Evolutionary conservation across 176 grass and related monocot genomes (phyloP), one percentile per base, ranked within the genome.

Genomic region (Pontederia paniculata): DNA sequence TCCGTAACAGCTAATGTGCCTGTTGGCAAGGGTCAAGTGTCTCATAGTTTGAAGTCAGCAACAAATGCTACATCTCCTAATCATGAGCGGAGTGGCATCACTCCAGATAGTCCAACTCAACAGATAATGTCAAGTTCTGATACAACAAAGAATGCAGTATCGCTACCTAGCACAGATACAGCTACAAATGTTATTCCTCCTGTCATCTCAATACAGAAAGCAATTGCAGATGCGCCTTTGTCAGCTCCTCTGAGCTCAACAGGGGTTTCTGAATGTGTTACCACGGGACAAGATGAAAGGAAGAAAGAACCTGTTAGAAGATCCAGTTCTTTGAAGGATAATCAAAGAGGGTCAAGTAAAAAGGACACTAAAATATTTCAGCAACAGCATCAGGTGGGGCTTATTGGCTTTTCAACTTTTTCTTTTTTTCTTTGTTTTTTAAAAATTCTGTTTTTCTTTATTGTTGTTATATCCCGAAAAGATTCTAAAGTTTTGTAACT

Each of bases 241-340:
- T 47, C 50, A 17, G 19, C 48, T 60, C 11, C 42, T 46, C 25
- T 65, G 21, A n/a, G n/a, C n/a, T 48, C 23, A 21, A 18, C 23
- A 12, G 60, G 54, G 4, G 52, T 20, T 41, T 55, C 52, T 72
- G 68, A 42, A 67, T 14, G n/a, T 42, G 28, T 20, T 20, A 11
- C 42, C 2, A 20, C 28, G 10, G 65, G 42, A 76, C 58, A 12
- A 53, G 80, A 99, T 70, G 80, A 48, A 58, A 80, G 83, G 42
- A 80, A 57, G 37, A 84, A 50, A 17, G 88, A 80, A 56, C 3
- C 63, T 73, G 45, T 75, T 57, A 78, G 60, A 74, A 88, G 21
- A 81, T 60, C 48, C 14, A 80, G 81, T 19, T 77, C 68, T 64
- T 68, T 65, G 48, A 82, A 88, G 60, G 91, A 97, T 83, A 73